Conservation (phyloP, 352 stramenopile genomes). For the Phytopythium delawarense region DNA sequence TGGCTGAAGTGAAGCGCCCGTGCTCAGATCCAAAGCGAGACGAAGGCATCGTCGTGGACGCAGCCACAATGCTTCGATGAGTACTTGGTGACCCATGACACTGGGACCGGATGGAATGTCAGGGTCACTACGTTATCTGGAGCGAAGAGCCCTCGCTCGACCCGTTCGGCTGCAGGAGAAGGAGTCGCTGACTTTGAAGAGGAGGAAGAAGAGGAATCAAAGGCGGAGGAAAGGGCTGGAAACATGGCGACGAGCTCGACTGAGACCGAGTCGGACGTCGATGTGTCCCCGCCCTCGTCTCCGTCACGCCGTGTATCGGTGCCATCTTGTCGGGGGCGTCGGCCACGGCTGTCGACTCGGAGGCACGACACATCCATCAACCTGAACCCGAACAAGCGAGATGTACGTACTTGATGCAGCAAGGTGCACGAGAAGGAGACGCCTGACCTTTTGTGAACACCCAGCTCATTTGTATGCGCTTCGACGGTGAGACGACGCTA, state of each 20-base stretch:
- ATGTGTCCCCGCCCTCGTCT: background rate
- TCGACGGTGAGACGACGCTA: background rate
- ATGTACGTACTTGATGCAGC: background rate
- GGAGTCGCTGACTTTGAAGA: background rate
- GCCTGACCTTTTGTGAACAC: background rate
- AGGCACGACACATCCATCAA: background rate
- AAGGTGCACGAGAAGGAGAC: too few relatives aligned
- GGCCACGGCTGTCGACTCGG: too few relatives aligned
- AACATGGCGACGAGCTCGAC: background rate
- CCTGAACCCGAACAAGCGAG: background rate
- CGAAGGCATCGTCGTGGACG: background rate
- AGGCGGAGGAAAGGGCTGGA: background rate
- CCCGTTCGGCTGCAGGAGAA: background rate
- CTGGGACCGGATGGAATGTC: background rate
- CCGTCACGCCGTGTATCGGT: background rate
- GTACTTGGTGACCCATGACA: background rate
- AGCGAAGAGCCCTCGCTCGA: background rate
- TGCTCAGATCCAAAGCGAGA: background rate
- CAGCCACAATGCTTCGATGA: background rate
- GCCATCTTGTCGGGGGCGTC: background rate
- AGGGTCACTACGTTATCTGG: background rate
- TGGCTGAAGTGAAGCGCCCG: background rate
- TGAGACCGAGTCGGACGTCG: background rate
- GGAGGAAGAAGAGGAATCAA: background rate
- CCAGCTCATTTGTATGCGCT: background rate